These are phyloP conservation scores for Solanum microdontum DNA, from an alignment of 257 asterid species.

Conservation along the genomic window DNA sequence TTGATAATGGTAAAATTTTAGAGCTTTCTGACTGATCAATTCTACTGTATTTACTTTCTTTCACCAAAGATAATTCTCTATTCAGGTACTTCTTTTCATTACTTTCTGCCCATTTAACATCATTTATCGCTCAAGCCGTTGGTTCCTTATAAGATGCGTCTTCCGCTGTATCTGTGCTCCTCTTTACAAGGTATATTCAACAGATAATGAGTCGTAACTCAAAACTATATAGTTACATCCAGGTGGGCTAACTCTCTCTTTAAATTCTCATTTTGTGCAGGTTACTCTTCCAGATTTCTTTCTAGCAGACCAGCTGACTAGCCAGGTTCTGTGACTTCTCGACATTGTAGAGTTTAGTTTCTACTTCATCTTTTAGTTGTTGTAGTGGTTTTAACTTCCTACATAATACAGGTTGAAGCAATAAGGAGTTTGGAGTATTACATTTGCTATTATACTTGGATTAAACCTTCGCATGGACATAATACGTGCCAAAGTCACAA, in stretches of 20 bases:
- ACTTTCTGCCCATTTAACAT: slow-evolving; percentile 54
- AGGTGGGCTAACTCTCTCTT: background rate
- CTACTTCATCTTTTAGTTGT: background rate
- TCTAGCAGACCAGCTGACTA: slow-evolving; percentile 73
- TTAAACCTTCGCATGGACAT: slow-evolving; percentile 17
- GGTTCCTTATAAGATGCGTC: slow-evolving; percentile 41
- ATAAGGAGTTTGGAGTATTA: slow-evolving; percentile 71
- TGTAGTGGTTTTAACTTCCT: slow-evolving; percentile 5
- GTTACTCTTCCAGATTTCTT: slow-evolving; percentile 65
- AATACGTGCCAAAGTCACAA: slow-evolving; percentile 32
- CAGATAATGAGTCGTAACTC: background rate
- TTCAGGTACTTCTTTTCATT: slow-evolving; percentile 45
- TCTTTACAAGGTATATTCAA: slow-evolving; percentile 43
- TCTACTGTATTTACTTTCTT: background rate
- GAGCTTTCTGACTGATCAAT: background rate
- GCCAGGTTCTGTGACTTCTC: slow-evolving; percentile 45
- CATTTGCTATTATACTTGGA: slow-evolving; percentile 55
- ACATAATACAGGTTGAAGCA: slow-evolving; percentile 53
- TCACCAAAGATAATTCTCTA: background rate
- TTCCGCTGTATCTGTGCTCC: slow-evolving; percentile 73
- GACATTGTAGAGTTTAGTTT: background rate
- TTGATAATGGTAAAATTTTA: slow-evolving; percentile 41
- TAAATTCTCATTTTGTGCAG: slow-evolving; percentile 19
- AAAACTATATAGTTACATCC: background rate
- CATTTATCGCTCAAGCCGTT: slow-evolving; percentile 62